Conservation (phyloP, 805 yeast species). For the Yarrowia divulgata region DNA sequence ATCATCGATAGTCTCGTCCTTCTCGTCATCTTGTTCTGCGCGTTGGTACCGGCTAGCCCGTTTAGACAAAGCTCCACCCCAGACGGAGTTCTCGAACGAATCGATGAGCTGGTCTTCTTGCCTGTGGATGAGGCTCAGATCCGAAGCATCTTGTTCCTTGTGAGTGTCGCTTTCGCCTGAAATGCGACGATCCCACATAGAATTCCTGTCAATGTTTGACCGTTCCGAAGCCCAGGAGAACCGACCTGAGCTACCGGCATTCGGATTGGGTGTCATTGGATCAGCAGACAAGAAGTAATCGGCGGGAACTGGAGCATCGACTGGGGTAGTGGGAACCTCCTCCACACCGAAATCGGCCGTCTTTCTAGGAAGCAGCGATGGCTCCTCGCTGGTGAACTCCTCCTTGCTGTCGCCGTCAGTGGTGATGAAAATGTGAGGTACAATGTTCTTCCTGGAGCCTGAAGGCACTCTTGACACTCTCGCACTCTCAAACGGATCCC, state of each 20-base stretch:
- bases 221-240: slow-evolving; percentile 28
- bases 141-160: background rate
- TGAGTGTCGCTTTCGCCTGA: slow-evolving; percentile 8
- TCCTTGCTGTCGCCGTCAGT: slow-evolving; percentile 18
- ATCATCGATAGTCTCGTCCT: slow-evolving; percentile 12
- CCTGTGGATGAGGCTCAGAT: slow-evolving; percentile 20
- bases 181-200: slow-evolving; percentile 10
- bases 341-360: slow-evolving; percentile 15
- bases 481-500: slow-evolving; percentile 13
- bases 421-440: slow-evolving; percentile 16
- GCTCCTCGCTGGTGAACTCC: slow-evolving; percentile 9
- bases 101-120: slow-evolving; percentile 33
- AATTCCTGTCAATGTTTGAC: slow-evolving; percentile 2
- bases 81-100: slow-evolving; percentile 40
- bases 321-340: slow-evolving; percentile 20
- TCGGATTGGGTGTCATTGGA: slow-evolving; percentile 24
- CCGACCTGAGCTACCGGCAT: slow-evolving; percentile 8
- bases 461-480: slow-evolving; percentile 1
- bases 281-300: slow-evolving; percentile 21
- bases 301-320: slow-evolving; percentile 4
- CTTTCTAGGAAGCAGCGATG: slow-evolving; percentile 18
- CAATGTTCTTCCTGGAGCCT: slow-evolving; percentile 10
- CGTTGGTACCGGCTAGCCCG: slow-evolving; percentile 42
- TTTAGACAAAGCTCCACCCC: slow-evolving; percentile 44
- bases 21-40: slow-evolving; percentile 25